Conservation (phyloP, 129 eudicot species). For the Helichrysum umbraculigerum region DNA sequence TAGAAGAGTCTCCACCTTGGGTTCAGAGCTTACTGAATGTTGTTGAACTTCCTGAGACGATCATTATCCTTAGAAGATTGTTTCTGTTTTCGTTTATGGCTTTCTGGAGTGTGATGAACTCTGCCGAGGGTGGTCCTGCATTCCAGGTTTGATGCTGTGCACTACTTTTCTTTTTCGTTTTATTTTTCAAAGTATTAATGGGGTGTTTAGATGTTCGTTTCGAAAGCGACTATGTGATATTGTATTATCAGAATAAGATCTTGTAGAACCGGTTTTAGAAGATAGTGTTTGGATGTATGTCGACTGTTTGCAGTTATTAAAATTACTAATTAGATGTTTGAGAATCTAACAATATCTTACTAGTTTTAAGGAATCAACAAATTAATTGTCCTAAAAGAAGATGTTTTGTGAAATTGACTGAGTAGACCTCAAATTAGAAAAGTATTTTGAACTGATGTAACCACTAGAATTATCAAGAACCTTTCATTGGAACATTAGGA, state of each 20-base stretch:
- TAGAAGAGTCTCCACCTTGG: slow-evolving; percentile 98
- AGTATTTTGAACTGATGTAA: no score
- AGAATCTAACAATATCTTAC: no score
- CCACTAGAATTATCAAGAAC: neutral
- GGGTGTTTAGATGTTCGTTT: neutral
- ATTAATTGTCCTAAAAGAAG: no score
- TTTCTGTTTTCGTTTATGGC: slow-evolving; percentile 92
- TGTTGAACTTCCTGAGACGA: slow-evolving; percentile 76
- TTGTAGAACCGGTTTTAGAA: neutral
- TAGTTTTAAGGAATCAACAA: no score
- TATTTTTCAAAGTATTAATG: neutral
- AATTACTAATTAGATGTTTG: no score
- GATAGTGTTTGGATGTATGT: neutral
- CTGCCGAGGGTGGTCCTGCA: slow-evolving; percentile 96
- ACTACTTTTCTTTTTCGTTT: neutral
- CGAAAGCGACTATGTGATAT: neutral
- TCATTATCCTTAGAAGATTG: slow-evolving; percentile 74
- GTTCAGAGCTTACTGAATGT: slow-evolving; percentile 61
- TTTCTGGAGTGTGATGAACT: slow-evolving; percentile 85
- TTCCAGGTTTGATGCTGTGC: slow-evolving; percentile 74
- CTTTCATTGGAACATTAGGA: neutral
- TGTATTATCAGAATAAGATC: neutral
- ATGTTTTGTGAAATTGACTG: no score
- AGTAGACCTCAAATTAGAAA: no score
- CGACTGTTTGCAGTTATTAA: no score